Percentiles rank a stretch among this genome's conserved stretches.
phyloP scores from a whole-genome alignment of 2,329 filamentous ascomycete species.

The Fusarium oxysporum region DNA sequence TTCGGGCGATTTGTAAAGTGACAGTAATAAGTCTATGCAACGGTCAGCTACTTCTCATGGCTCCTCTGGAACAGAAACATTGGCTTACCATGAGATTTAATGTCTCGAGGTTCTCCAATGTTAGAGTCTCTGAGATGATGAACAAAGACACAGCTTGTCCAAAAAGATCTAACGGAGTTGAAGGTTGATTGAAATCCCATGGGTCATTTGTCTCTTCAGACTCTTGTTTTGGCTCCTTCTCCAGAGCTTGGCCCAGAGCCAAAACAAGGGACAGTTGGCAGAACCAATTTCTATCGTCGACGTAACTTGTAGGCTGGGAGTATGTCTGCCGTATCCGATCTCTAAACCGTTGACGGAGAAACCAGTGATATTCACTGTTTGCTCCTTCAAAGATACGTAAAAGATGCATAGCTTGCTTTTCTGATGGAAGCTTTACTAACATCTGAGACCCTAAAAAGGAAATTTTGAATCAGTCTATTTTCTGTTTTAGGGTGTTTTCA shows the following conservation, averaged over 20 bases:
- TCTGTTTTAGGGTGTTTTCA: neutral
- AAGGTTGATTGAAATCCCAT: no score
- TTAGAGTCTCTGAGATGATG: neutral
- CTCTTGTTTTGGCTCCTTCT: neutral
- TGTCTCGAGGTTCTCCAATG: neutral
- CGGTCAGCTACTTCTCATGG: neutral
- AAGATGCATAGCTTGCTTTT: neutral
- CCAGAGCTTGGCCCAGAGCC: neutral
- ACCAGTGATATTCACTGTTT: neutral
- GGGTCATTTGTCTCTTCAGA: neutral
- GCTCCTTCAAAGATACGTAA: neutral
- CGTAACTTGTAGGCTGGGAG: neutral
- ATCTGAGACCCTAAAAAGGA: fast-evolving
- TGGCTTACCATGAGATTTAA: neutral
- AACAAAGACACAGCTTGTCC: neutral
- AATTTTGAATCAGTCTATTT: fast-evolving
- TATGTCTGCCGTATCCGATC: neutral
- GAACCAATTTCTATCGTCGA: neutral
- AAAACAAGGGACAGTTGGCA: neutral
- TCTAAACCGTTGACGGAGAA: neutral
- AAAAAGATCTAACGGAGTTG: neutral
- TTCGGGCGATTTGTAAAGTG: neutral
- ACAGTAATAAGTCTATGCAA: neutral
- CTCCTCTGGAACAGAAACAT: neutral
- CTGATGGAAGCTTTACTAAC: neutral